Evolutionary conservation across 2,329 filamentous ascomycete species (phyloP).

Genomic region (Ophiostoma himal-ulmi): DNA sequence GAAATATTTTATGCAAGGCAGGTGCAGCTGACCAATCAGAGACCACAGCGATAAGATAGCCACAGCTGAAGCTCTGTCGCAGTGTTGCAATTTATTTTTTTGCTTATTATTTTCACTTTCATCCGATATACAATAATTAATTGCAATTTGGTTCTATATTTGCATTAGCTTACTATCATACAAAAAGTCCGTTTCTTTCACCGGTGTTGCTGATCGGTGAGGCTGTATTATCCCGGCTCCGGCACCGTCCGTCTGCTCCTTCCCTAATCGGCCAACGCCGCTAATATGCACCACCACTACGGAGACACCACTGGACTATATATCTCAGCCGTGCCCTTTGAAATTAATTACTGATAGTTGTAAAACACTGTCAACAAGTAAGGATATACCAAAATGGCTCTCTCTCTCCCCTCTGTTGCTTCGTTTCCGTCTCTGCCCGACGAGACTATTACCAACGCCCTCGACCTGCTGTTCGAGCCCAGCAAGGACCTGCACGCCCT

Average conservation of each 20-base stretch:
- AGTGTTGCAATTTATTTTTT: background rate
- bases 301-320: constrained; percentile 7
- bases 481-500: constrained; percentile 67
- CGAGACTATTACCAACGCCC: constrained; percentile 48
- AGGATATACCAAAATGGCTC: constrained; percentile 16
- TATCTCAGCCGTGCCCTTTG: background rate
- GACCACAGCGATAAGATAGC: constrained; percentile 23
- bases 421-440: constrained; percentile 52
- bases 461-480: constrained; percentile 82
- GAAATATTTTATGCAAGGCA: constrained; percentile 24
- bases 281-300: constrained; percentile 3
- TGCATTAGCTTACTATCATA: background rate
- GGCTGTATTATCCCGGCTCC: background rate
- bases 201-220: background rate
- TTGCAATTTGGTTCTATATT: background rate
- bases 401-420: constrained; percentile 52
- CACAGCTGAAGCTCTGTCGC: background rate
- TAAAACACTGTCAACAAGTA: background rate
- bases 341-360: background rate
- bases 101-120: background rate
- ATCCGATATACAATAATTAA: background rate
- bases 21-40: constrained; percentile 22
- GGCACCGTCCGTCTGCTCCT: constrained; percentile 20
- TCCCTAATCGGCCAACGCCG: constrained; percentile 21
- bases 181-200: background rate